Base-by-base conservation (phyloP, 2,329 filamentous ascomycete genomes). In the Botryotinia calthae region DNA sequence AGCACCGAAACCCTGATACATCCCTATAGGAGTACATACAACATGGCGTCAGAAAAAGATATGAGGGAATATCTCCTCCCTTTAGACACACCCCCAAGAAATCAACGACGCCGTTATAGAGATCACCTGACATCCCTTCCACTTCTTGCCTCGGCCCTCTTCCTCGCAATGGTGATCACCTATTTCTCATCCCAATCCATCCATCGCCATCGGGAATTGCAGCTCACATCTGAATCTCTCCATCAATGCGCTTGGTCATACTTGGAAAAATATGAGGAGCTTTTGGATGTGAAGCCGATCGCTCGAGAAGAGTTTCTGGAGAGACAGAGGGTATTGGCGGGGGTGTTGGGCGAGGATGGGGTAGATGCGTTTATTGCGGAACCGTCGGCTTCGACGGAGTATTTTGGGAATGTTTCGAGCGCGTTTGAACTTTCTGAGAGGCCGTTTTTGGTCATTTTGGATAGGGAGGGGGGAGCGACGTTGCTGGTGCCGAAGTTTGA, bases 351-450 rank as follows among this genome's bases (percentile, higher is more conserved):
- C 1, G 51, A 73, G 56, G 77, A 75, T 2, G 76, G 74, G 31
- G 74, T 86, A 1, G 88, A 90, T 79, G 88, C 87, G 0, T 91
- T 90, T 75, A 83, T 89, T 3, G 82, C 89, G 0, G 89, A 91
- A 77, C 89, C 89, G 2, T 89, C 89, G 2, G 90, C 89, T 75
- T 89, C 87, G 0, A 90, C 90, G 73, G 85, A 86, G 79, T 85
- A 90, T 79, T 90, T 89, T 76, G 88, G 84, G 67, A 90, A 90
- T 77, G 83, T 88, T 48, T 89, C 87, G 0, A 87, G 89, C 75
- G 78, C 79, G 0, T 86, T 89, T 73, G 88, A 89, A 81, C 87
- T 88, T 0, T 88, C 90, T 73, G 88, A 90, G 77, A 84, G 88
- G 2, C 89, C 88, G 0, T 90, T 91, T 73, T 79, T 90, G 28